Evolutionary conservation across 305 asterid genomes (phyloP).

Genomic region (Ajuga reptans): DNA sequence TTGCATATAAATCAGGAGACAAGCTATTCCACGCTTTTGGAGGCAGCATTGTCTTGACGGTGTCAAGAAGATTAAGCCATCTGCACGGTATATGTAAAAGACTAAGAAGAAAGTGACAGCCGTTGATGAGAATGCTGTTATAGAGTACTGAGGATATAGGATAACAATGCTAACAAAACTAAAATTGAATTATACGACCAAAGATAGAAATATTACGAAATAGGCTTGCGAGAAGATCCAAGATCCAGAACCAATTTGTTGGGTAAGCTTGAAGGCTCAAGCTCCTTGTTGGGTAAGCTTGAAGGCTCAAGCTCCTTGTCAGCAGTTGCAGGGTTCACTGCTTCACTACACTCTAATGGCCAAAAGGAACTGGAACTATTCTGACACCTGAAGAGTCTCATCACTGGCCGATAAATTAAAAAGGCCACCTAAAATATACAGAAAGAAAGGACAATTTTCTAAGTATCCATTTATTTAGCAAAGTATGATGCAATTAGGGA

Average conservation of each 20-base stretch:
- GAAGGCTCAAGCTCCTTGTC: slow-evolving; percentile 59
- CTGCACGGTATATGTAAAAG: slow-evolving; percentile 40
- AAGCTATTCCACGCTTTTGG: slow-evolving; percentile 98
- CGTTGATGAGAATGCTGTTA: not conserved
- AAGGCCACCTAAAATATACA: slow-evolving; percentile 73
- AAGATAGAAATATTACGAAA: slow-evolving; percentile 40
- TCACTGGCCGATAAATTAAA: slow-evolving; percentile 90
- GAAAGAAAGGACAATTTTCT: slow-evolving; percentile 2
- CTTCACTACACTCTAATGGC: slow-evolving; percentile 74
- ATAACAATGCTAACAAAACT: slow-evolving; percentile 14
- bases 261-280: slow-evolving; percentile 43
- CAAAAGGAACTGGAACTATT: slow-evolving; percentile 53
- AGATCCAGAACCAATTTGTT: slow-evolving; percentile 60
- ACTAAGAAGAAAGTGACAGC: slow-evolving; percentile 14
- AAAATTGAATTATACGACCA: slow-evolving; percentile 4
- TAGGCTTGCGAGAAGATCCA: slow-evolving; percentile 66
- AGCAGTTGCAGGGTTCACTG: slow-evolving; percentile 31
- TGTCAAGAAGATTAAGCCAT: slow-evolving; percentile 82
- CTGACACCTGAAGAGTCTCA: slow-evolving; percentile 87
- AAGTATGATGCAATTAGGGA: not conserved
- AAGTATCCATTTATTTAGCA: not conserved
- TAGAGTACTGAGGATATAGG: slow-evolving; percentile 4
- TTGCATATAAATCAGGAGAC: slow-evolving; percentile 93
- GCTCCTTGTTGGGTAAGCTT: slow-evolving; percentile 44
- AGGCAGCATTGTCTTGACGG: slow-evolving; percentile 88